These are phyloP conservation scores for Ganoderma resinaceum DNA, from an alignment of 1,284 basidiomycete species.

Conservation along the genomic window DNA sequence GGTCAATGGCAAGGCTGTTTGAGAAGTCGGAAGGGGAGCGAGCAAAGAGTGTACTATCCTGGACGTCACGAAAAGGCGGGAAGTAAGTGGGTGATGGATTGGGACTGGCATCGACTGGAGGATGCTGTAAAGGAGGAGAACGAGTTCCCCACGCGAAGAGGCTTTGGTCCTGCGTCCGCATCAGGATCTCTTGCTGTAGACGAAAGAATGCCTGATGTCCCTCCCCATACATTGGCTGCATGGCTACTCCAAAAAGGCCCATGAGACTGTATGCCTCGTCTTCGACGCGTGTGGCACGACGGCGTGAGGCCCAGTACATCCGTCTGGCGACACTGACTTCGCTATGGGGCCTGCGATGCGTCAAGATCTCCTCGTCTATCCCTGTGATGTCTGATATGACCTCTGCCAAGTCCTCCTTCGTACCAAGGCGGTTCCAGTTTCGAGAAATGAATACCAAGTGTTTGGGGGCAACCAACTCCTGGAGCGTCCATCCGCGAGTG, in stretches of 20 bases:
- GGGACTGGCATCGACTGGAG: background rate
- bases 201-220: constrained; percentile 2
- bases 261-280: constrained; percentile 5
- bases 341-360: background rate
- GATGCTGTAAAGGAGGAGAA: background rate
- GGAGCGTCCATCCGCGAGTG: background rate
- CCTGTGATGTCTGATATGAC: background rate
- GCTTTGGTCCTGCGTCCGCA: background rate
- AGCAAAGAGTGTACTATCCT: background rate
- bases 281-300: background rate
- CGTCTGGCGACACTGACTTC: background rate
- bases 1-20: background rate
- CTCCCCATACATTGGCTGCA: constrained; percentile 4
- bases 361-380: background rate
- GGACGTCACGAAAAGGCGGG: background rate
- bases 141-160: constrained; percentile 1
- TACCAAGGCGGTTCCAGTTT: background rate
- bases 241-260: background rate
- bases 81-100: background rate
- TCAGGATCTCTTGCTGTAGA: constrained; percentile 4
- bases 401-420: background rate
- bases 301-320: constrained; percentile 4
- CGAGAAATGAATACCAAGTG: background rate
- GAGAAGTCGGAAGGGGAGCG: background rate
- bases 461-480: constrained; percentile 1